A percentile compares a stretch with the other conserved stretches of the same genome.
phyloP scores from a whole-genome alignment of 2,329 filamentous ascomycete species.

The Botrytis fragariae region DNA sequence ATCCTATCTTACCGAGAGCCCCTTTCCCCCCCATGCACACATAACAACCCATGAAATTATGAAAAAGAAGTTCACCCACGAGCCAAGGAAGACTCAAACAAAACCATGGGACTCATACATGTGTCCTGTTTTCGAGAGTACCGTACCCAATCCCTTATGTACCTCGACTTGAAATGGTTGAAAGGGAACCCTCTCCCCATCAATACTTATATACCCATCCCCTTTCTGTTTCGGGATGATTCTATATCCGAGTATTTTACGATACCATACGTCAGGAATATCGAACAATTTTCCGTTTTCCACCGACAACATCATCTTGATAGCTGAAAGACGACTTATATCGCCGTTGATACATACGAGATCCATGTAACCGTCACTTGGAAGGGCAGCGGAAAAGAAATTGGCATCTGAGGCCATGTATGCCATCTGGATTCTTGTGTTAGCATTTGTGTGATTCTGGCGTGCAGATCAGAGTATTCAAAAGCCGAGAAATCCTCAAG shows the following conservation, averaged over 20 bases:
- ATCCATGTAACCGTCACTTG: constrained; percentile 83
- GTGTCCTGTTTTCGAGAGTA: constrained; percentile 72
- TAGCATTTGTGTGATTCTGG: neutral
- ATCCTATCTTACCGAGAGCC: constrained; percentile 24
- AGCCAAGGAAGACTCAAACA: constrained; percentile 20
- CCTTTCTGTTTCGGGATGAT: constrained; percentile 71
- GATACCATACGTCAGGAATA: constrained; percentile 71
- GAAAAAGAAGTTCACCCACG: neutral
- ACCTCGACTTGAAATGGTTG: constrained; percentile 89
- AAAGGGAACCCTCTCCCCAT: constrained; percentile 85
- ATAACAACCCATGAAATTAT: neutral
- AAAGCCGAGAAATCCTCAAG: neutral
- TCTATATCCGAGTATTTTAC: constrained; percentile 84
- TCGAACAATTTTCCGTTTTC: constrained; percentile 77
- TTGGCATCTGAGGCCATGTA: constrained; percentile 85
- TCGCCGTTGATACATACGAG: constrained; percentile 77
- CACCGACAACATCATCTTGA: constrained; percentile 69
- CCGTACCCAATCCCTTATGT: constrained; percentile 76
- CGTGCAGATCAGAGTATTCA: neutral
- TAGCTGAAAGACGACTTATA: constrained; percentile 61
- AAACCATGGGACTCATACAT: constrained; percentile 64
- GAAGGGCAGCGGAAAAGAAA: constrained; percentile 82
- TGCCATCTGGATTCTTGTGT: constrained; percentile 59
- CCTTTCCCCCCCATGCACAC: constrained; percentile 21
- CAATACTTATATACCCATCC: constrained; percentile 87